These are phyloP conservation scores for Aegilops longissima DNA, from an alignment of 176 grass and related monocot genomes.

Conservation along the genomic window DNA sequence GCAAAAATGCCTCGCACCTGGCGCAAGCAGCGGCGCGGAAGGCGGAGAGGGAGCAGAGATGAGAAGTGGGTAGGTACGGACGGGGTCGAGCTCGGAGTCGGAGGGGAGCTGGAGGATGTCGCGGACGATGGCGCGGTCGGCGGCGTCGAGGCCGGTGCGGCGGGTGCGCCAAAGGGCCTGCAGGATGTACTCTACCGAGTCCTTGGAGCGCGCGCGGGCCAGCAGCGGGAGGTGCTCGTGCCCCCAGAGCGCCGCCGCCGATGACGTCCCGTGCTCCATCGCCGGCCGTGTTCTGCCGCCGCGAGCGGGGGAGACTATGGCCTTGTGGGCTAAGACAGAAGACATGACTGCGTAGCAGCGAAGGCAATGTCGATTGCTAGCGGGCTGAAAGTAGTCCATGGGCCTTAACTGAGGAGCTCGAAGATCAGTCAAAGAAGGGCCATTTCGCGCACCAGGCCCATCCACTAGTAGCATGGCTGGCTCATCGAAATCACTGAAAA, in stretches of 20 bases:
- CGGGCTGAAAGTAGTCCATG: conserved; percentile 5
- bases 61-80: background rate
- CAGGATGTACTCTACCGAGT: conserved; percentile 85
- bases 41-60: background rate
- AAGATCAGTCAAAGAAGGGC: no score
- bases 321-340: background rate
- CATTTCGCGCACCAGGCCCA: background rate
- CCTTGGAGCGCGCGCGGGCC: conserved; percentile 74
- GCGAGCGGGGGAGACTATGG: background rate
- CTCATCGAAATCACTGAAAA: background rate
- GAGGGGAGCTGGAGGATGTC: conserved; percentile 67
- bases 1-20: background rate
- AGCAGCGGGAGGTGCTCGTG: conserved; percentile 64
- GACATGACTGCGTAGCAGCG: background rate
- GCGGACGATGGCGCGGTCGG: conserved; percentile 73
- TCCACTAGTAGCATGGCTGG: background rate
- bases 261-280: conserved; percentile 14
- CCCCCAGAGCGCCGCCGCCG: conserved; percentile 54
- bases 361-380: background rate
- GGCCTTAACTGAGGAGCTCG: no score
- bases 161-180: conserved; percentile 95
- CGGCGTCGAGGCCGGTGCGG: conserved; percentile 82
- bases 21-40: background rate
- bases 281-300: conserved; percentile 22
- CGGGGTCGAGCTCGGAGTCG: conserved; percentile 80